These are phyloP conservation scores for Meyerozyma carpophila DNA, from an alignment of 1,139 yeast genomes.

Conservation along the genomic window DNA sequence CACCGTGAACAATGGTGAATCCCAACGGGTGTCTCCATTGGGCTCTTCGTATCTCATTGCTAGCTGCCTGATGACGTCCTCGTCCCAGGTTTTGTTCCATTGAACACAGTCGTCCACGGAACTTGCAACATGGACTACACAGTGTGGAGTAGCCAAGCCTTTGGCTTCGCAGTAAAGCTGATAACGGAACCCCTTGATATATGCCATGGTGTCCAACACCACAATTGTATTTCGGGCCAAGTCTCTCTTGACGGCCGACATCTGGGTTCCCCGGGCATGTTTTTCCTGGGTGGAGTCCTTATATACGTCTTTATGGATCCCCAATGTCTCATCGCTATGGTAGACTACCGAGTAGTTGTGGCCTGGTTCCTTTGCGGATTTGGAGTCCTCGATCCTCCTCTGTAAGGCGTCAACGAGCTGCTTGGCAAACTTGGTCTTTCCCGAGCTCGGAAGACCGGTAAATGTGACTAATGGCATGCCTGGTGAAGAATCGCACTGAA, in stretches of 20 bases:
- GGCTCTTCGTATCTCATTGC: slow-evolving; percentile 94
- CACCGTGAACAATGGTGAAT: slow-evolving; percentile 78
- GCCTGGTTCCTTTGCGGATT: slow-evolving; percentile 37
- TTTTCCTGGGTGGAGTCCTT: slow-evolving; percentile 70
- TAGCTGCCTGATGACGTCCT: slow-evolving; percentile 59
- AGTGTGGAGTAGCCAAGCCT: slow-evolving; percentile 73
- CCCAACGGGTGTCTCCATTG: slow-evolving; percentile 83
- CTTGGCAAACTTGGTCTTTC: slow-evolving; percentile 73
- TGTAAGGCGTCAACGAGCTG: slow-evolving; percentile 46
- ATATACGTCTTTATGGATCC: slow-evolving; percentile 66
- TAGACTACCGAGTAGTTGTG: slow-evolving; percentile 55
- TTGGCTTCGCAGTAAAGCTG: slow-evolving; percentile 93
- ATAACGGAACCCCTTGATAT: slow-evolving; percentile 93
- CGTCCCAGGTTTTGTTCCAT: slow-evolving; percentile 74
- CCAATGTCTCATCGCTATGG: slow-evolving; percentile 74
- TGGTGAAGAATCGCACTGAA: background rate
- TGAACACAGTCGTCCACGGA: slow-evolving; percentile 56
- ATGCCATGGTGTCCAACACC: slow-evolving; percentile 77
- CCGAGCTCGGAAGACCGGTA: slow-evolving; percentile 82
- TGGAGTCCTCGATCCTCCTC: slow-evolving; percentile 37
- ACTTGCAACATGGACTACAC: slow-evolving; percentile 74
- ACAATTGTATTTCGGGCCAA: slow-evolving; percentile 66
- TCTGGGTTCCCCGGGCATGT: slow-evolving; percentile 75
- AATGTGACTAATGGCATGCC: slow-evolving; percentile 79
- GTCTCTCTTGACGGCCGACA: slow-evolving; percentile 84